Evolutionary conservation across 805 yeast genomes (phyloP).

Genomic region (Wickerhamomyces ciferrii): DNA sequence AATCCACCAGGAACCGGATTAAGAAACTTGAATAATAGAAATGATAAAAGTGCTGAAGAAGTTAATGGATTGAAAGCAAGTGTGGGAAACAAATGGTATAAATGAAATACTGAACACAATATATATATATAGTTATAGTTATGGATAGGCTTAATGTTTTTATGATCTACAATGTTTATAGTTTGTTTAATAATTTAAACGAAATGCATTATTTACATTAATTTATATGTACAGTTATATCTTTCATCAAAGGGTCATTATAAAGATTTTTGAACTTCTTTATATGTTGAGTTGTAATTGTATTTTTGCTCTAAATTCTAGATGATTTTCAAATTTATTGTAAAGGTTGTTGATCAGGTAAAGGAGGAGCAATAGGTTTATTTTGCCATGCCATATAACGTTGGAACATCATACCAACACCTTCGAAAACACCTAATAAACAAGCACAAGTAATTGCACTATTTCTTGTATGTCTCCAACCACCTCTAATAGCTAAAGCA

Average conservation of each 20-base stretch:
- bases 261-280: too few relatives aligned
- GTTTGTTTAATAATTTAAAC: background rate
- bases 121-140: background rate
- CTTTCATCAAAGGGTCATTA: background rate
- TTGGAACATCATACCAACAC: slow-evolving; percentile 95
- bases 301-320: background rate
- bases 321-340: background rate
- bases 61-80: slow-evolving; percentile 6
- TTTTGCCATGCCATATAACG: slow-evolving; percentile 83
- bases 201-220: background rate
- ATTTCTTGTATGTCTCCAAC: slow-evolving; percentile 94
- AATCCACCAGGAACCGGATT: slow-evolving; percentile 38
- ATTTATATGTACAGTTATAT: background rate
- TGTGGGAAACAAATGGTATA: slow-evolving; percentile 13
- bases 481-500: slow-evolving; percentile 96
- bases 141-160: background rate
- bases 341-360: slow-evolving; percentile 32
- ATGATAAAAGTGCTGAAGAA: background rate
- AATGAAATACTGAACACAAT: slow-evolving; percentile 1
- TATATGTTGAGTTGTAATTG: background rate
- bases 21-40: background rate
- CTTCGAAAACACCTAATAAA: slow-evolving; percentile 93
- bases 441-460: slow-evolving; percentile 98
- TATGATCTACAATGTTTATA: too few relatives aligned
- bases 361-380: slow-evolving; percentile 60